phyloP scores from a whole-genome alignment of 352 stramenopile species.

The Globisporangium heterothallicum region DNA sequence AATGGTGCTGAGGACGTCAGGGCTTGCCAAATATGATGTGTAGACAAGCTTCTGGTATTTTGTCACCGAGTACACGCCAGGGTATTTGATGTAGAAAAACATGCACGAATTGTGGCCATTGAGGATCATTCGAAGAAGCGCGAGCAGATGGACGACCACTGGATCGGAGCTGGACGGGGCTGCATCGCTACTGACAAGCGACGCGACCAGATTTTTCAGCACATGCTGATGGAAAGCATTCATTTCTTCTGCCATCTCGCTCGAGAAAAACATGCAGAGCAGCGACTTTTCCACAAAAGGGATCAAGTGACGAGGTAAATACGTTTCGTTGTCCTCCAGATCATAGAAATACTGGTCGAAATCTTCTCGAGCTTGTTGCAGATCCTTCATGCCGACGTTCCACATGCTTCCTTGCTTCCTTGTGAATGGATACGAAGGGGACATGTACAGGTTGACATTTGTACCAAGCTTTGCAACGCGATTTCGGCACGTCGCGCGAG shows the following conservation, averaged over 20 bases:
- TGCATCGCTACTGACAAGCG: slow-evolving; percentile 44
- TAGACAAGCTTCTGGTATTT: slow-evolving; percentile 71
- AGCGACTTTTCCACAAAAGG: slow-evolving; percentile 75
- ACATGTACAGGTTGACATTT: slow-evolving; percentile 74
- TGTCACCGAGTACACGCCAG: slow-evolving; percentile 42
- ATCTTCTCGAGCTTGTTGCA: slow-evolving; percentile 54
- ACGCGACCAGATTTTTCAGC: slow-evolving; percentile 69
- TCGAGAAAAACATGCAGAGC: slow-evolving; percentile 58
- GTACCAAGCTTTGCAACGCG: slow-evolving; percentile 66
- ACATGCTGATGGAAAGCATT: slow-evolving; percentile 76
- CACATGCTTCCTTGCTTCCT: slow-evolving; percentile 69
- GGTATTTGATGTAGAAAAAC: slow-evolving; percentile 85
- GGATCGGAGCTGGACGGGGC: slow-evolving; percentile 5
- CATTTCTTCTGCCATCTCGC: slow-evolving; percentile 71
- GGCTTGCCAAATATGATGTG: slow-evolving; percentile 62
- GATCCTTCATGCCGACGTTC: slow-evolving; percentile 55
- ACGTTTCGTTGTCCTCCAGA: slow-evolving; percentile 35
- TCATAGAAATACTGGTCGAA: slow-evolving; percentile 77
- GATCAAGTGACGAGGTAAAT: slow-evolving; percentile 48
- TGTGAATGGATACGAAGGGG: slow-evolving; percentile 71
- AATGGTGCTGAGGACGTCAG: slow-evolving; percentile 46
- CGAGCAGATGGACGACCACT: slow-evolving; percentile 43
- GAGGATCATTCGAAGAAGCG: slow-evolving; percentile 68
- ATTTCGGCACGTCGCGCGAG: slow-evolving; percentile 46
- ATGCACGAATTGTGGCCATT: slow-evolving; percentile 73